Evolutionary conservation across 1,284 basidiomycete genomes (phyloP).

Genomic region (Ganoderma leucocontextum): DNA sequence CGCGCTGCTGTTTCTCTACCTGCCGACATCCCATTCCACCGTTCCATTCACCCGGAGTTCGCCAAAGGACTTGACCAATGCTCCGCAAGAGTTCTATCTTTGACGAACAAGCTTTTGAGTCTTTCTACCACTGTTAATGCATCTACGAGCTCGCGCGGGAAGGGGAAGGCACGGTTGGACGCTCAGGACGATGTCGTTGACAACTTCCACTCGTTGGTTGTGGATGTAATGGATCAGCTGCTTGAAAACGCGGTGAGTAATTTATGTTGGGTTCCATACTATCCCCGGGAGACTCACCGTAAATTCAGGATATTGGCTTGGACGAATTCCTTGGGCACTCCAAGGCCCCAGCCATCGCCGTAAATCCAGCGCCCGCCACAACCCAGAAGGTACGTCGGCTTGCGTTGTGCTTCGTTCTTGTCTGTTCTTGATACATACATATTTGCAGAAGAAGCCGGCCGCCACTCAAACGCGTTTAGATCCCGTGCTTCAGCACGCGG

Average conservation of each 20-base stretch:
- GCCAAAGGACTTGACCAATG: constrained; percentile 71
- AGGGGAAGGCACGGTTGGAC: constrained; percentile 59
- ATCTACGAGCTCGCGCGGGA: constrained; percentile 48
- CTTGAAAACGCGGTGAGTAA: constrained; percentile 82
- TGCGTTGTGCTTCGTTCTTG: neutral
- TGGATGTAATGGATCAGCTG: constrained; percentile 86
- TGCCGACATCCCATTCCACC: constrained; percentile 82
- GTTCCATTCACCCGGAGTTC: constrained; percentile 80
- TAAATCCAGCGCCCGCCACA: constrained; percentile 50
- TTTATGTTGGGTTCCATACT: constrained; percentile 2
- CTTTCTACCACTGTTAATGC: constrained; percentile 55
- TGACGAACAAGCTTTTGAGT: constrained; percentile 71
- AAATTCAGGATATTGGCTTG: constrained; percentile 75
- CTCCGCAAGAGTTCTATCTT: constrained; percentile 63
- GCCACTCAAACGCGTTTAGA: constrained; percentile 54
- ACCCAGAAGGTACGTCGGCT: constrained; percentile 40
- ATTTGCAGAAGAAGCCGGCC: constrained; percentile 41
- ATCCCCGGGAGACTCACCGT: neutral
- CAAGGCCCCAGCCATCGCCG: constrained; percentile 69
- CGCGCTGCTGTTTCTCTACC: constrained; percentile 67
- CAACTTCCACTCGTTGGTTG: constrained; percentile 79
- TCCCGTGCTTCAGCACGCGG: constrained; percentile 72
- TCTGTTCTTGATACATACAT: neutral
- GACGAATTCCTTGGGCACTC: constrained; percentile 81
- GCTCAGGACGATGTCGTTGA: constrained; percentile 85